Evolutionary conservation across 2,329 filamentous ascomycete genomes (phyloP), one percentile per base, ranked within the genome.

Genomic region (Aspergillus ochraceoroseus): DNA sequence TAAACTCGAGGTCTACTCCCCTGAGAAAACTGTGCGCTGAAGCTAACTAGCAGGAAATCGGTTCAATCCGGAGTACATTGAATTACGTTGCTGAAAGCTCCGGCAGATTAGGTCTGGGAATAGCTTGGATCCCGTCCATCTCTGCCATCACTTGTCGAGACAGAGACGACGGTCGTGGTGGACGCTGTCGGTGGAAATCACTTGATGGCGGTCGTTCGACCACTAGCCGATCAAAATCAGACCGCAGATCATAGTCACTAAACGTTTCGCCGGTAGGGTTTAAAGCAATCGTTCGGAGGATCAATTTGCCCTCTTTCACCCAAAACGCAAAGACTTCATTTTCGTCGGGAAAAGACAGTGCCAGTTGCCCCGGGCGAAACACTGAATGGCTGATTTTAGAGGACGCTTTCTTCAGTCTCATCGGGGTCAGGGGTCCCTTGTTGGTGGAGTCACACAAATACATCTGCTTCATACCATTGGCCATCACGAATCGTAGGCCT

Each of bases 401-500:
- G 1, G 56, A 46, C 5, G 55, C 50, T 34, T 60, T 62, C 33
- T 61, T 65, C 25, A 63, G 43, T 36, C 54, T 57, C 7, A 52
- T 51, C 1, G 55, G 52, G 7, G 49, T 55, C 4, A 64, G 46
- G 3, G 45, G 46, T 3, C 55, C 55, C 38, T 54, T 57, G 27
- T 55, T 30, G 14, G 52, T 61, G 37, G 57, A 57, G 29, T 63
- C 56, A 33, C 61, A 63, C 32, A 64, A 46, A 20, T 62, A 56
- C n/a, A 64, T 56, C 28, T 65, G 59, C 4, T 55, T 59, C 54
- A 59, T 59, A n/a, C 58, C 55, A 37, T 63, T 65, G 26, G 55
- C 54, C 23, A 59, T 49, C 6, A 54, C 46, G 26, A 62, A 59
- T 5, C 52, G 52, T 4, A 49, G 41, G 6, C 59, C 60, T 2